These are phyloP conservation scores for Tetradesmus obliquus DNA, from an alignment of 139 green algal species.

Conservation along the genomic window DNA sequence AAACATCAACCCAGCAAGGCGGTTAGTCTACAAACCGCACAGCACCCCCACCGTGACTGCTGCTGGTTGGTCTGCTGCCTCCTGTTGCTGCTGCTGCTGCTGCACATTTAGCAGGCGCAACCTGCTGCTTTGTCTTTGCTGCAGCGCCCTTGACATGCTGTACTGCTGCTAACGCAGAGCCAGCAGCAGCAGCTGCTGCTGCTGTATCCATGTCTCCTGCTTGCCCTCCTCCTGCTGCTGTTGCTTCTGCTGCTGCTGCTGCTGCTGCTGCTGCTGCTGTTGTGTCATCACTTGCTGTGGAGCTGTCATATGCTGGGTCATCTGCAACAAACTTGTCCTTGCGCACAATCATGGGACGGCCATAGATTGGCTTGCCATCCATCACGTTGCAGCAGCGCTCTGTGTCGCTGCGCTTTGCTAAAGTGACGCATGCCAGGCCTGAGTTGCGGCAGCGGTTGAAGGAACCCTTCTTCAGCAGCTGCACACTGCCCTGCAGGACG, in stretches of 20 bases:
- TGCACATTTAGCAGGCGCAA: neutral
- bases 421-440: conserved; percentile 11
- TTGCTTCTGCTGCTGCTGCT: neutral
- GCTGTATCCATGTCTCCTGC: neutral
- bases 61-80: neutral
- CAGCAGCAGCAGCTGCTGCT: neutral
- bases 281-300: neutral
- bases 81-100: neutral
- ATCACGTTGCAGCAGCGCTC: conserved; percentile 5
- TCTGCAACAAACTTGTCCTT: conserved; percentile 19
- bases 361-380: conserved; percentile 8
- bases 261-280: conserved; percentile 8
- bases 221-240: neutral
- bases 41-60: neutral
- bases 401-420: neutral
- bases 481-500: neutral
- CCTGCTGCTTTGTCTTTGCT: neutral
- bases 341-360: conserved; percentile 39
- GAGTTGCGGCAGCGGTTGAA: conserved; percentile 3
- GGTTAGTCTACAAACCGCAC: neutral
- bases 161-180: neutral
- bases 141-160: neutral
- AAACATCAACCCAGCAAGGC: neutral
- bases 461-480: conserved; percentile 36
- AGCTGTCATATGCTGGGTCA: neutral